Conservation (phyloP, 257 asterid species). For the Ballota nigra region DNA sequence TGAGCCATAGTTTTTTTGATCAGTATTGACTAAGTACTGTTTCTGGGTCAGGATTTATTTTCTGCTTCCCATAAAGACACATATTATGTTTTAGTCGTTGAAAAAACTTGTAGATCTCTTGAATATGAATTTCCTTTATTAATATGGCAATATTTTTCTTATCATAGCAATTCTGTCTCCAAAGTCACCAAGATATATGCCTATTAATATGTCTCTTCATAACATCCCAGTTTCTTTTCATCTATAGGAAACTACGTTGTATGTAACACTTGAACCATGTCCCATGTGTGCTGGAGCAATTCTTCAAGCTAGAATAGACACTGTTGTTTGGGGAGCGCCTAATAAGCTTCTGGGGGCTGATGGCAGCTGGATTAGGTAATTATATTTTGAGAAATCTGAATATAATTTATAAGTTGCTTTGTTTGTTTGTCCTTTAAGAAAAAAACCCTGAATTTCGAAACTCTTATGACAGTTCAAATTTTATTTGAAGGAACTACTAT, state of each 20-base stretch:
- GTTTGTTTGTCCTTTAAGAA: constrained; percentile 9
- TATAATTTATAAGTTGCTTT: constrained; percentile 13
- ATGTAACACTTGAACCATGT: constrained; percentile 96
- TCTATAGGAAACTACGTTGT: constrained; percentile 72
- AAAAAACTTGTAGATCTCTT: not conserved
- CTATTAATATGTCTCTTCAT: not conserved
- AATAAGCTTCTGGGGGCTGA: constrained; percentile 99
- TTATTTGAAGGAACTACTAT: not conserved
- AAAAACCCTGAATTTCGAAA: not conserved
- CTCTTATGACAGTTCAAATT: not conserved
- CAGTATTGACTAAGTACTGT: not conserved
- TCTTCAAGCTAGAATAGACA: constrained; percentile 92
- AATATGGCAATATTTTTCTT: not conserved
- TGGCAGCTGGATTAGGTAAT: constrained; percentile 98
- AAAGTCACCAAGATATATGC: constrained; percentile 4
- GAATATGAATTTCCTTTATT: not conserved
- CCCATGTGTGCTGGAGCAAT: constrained; percentile 99
- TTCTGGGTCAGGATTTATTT: not conserved
- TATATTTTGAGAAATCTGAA: constrained; percentile 5
- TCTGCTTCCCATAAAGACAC: not conserved
- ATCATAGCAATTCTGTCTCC: not conserved
- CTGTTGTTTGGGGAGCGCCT: constrained; percentile 98
- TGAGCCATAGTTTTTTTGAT: not conserved
- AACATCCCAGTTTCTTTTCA: constrained; percentile 14
- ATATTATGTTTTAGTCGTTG: not conserved